Conservation (phyloP, 805 yeast species). For the Saccharomycopsis vini region DNA sequence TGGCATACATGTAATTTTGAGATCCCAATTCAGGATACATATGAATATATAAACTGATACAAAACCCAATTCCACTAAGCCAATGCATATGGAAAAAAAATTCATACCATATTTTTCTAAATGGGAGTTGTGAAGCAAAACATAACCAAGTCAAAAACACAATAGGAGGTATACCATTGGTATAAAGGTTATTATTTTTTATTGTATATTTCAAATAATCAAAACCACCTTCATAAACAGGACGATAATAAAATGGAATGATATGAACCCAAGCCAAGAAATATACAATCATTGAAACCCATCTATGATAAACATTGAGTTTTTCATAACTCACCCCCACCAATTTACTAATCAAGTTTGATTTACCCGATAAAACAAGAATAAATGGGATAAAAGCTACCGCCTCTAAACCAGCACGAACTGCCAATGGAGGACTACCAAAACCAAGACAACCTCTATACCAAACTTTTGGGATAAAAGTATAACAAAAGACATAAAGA, state of each 20-base stretch:
- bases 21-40: conserved; percentile 28
- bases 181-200: conserved; percentile 22
- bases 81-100: conserved; percentile 44
- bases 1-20: conserved; percentile 39
- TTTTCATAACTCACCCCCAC: conserved; percentile 52
- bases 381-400: conserved; percentile 43
- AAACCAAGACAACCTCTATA: conserved; percentile 44
- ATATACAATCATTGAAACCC: conserved; percentile 31
- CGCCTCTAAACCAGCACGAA: conserved; percentile 44
- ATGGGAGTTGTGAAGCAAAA: conserved; percentile 31
- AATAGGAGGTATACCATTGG: conserved; percentile 42
- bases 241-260: conserved; percentile 40
- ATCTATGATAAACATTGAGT: conserved; percentile 43
- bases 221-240: conserved; percentile 41
- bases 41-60: conserved; percentile 40
- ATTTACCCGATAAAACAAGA: conserved; percentile 42
- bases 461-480: conserved; percentile 40
- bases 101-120: conserved; percentile 38
- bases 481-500: conserved; percentile 28
- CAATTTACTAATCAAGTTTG: conserved; percentile 38
- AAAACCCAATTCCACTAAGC: conserved; percentile 41
- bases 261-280: conserved; percentile 39
- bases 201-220: conserved; percentile 23
- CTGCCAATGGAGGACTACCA: conserved; percentile 52
- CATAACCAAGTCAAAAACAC: conserved; percentile 37